Conservation (phyloP, 352 stramenopile genomes). For the Phytopythium litorale region DNA sequence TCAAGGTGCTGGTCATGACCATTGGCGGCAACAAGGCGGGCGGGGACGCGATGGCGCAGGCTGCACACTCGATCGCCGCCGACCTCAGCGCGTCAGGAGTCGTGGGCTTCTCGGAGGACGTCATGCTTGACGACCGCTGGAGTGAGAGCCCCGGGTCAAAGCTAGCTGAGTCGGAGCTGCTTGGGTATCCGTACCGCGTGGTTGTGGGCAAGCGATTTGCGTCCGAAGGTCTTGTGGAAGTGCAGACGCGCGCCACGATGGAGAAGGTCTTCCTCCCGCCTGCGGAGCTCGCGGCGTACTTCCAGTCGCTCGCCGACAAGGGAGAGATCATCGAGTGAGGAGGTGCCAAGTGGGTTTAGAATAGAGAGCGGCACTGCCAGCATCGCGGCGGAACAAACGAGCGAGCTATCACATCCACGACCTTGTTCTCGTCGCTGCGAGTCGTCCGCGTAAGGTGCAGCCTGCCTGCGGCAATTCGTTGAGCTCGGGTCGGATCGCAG, state of each 20-base stretch:
- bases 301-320: constrained; percentile 13
- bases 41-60: constrained; percentile 41
- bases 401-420: no score
- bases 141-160: constrained; percentile 75
- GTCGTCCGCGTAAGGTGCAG: no score
- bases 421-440: no score
- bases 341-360: neutral
- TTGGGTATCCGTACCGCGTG: constrained; percentile 82
- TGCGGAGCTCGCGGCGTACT: constrained; percentile 35
- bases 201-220: constrained; percentile 80
- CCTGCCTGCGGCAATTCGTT: no score
- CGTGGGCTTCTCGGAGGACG: constrained; percentile 41
- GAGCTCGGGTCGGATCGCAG: no score
- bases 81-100: constrained; percentile 37
- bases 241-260: constrained; percentile 65
- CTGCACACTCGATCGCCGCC: constrained; percentile 43
- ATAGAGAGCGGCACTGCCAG: neutral
- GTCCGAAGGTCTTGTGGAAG: constrained; percentile 72
- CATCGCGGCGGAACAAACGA: no score
- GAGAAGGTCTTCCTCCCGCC: constrained; percentile 54
- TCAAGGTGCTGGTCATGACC: constrained; percentile 73
- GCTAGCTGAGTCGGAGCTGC: constrained; percentile 81
- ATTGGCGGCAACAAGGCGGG: constrained; percentile 50
- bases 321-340: constrained; percentile 7
- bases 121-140: constrained; percentile 84